These are phyloP conservation scores for Trapa incisa DNA, from an alignment of 345 rosid species.

Conservation along the genomic window DNA sequence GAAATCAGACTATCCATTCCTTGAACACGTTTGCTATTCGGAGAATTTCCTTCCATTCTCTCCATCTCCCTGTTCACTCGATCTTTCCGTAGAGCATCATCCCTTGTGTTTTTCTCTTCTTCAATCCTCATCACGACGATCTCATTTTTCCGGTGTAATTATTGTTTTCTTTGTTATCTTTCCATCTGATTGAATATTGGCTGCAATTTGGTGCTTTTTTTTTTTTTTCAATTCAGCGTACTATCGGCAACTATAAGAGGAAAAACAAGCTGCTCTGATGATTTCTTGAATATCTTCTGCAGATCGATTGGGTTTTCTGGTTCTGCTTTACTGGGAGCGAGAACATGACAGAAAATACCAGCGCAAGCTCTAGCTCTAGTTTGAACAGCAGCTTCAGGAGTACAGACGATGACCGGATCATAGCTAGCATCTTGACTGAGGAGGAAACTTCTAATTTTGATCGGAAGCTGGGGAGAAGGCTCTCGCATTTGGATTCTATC, in stretches of 20 bases:
- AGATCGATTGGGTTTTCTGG: no score
- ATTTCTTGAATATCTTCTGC: no score
- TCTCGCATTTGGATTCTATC: constrained; percentile 82
- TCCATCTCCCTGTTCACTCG: background rate
- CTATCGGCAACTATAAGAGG: no score
- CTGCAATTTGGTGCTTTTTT: no score
- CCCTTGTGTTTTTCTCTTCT: background rate
- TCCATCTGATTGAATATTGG: no score
- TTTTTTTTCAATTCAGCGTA: no score
- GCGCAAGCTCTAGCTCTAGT: constrained; percentile 77
- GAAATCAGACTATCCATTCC: background rate
- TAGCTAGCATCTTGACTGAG: constrained; percentile 61
- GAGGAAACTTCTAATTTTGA: constrained; percentile 38
- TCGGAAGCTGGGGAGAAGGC: constrained; percentile 60
- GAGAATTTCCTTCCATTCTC: background rate
- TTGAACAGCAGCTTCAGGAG: constrained; percentile 57
- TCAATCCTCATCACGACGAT: background rate
- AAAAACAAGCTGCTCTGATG: no score
- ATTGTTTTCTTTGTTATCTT: no score
- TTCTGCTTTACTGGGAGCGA: no score
- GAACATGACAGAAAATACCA: constrained; percentile 50
- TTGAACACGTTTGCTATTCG: background rate
- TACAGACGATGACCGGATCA: constrained; percentile 75
- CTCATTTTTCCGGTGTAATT: background rate
- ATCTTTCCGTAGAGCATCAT: background rate